Base-by-base conservation (phyloP, 192 early-diverging fungal species). In the Rhizophlyctis rosea region DNA sequence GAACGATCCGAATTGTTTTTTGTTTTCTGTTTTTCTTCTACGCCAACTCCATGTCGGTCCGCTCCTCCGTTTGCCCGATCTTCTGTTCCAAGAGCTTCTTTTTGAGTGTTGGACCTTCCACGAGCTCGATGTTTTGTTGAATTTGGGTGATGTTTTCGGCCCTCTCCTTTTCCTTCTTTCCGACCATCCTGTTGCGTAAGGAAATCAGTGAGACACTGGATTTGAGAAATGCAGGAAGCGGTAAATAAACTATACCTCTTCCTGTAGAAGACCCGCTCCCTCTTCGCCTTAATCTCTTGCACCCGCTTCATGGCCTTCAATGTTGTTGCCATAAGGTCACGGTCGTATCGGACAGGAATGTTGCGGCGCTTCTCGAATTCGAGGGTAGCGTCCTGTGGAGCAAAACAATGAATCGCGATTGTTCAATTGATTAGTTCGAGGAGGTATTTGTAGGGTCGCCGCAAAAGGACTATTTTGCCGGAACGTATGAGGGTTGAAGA, bases 321-420 rank as follows among this genome's bases (percentile, higher is more conserved):
- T 1, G 96, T 99, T 7, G 95, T 96, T 50, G 86, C 80, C 94
- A 98, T 96, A 39, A 96, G 79, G 62, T 98, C 88, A 50, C 96
- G 83, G 80, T 99, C 94, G 78, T 99, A 99, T 33, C 95, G 88
- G 34, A 99, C 90, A 31, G 96, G 96, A 30, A 99, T 86, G 75
- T 99, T 96, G 69, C 95, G 87, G 63, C 95, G 89, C 81, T 98
- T 98, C 80, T 98, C 96, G 77, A 99, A 95, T 68, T 99, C 95
- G 65, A 98, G 91, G 47, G 95, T 93, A 29, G 91, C 84, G 76
- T 99, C 92, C 87, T 91, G 49, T 5, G 21, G 3, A 68, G 25
- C 14, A n/a, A 73, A 47, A 54, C 35, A 47, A 24, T 50, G 54
- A 62, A 33, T 14, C n/a, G n/a, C n/a, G n/a, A n/a, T n/a, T n/a